Conservation (phyloP, 768 basidiomycete genomes). For the Collybiopsis confluens region DNA sequence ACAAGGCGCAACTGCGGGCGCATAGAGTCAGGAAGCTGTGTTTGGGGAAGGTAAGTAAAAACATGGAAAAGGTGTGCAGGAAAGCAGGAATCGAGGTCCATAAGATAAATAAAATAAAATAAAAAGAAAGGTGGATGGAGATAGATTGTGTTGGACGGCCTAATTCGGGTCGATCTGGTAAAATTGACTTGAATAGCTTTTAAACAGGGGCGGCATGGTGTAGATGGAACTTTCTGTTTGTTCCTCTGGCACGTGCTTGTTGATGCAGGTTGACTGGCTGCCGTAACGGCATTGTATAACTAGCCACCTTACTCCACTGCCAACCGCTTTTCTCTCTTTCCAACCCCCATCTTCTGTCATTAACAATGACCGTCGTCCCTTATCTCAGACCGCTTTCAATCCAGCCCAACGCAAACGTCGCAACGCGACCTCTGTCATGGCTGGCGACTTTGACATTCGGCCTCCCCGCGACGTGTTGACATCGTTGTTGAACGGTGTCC, state of each 20-base stretch:
- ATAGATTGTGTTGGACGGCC: conserved; percentile 3
- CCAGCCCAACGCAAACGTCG: conserved; percentile 45
- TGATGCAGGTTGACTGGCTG: conserved; percentile 46
- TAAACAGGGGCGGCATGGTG: neutral
- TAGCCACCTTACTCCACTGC: conserved; percentile 44
- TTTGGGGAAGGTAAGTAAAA: neutral
- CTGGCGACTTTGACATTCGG: conserved; percentile 67
- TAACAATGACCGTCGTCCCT: conserved; percentile 30
- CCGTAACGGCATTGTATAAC: conserved; percentile 46
- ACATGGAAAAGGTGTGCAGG: conserved; percentile 3
- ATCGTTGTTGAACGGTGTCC: conserved; percentile 73
- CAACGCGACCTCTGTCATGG: conserved; percentile 71
- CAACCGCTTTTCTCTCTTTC: conserved; percentile 28
- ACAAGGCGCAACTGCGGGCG: conserved; percentile 1
- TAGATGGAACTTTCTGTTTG: conserved; percentile 30
- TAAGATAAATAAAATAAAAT: neutral
- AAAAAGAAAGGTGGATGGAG: conserved; percentile 1
- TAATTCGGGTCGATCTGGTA: conserved; percentile 6
- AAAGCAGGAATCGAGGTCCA: neutral
- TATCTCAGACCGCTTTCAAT: conserved; percentile 24
- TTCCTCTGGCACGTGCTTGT: conserved; percentile 39
- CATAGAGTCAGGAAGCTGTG: neutral
- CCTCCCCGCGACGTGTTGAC: conserved; percentile 74
- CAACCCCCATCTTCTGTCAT: conserved; percentile 21
- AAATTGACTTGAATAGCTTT: neutral